phyloP scores from a whole-genome alignment of 208 protist genomes.

The Crithidia expoeki region DNA sequence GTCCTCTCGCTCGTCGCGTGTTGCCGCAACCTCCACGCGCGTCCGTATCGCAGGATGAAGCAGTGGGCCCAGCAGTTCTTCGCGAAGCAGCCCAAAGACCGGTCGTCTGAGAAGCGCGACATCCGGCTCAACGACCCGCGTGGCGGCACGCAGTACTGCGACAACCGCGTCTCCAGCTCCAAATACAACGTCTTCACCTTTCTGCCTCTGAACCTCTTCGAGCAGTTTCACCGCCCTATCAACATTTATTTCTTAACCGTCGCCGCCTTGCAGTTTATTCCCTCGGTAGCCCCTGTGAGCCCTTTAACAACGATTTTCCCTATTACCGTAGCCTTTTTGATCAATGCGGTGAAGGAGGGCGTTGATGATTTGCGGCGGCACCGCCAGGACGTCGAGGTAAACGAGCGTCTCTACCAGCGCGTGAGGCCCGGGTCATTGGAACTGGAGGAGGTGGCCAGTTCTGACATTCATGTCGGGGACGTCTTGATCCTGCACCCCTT shows the following conservation, averaged over 20 bases:
- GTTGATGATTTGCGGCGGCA: slow-evolving; percentile 89
- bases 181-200: slow-evolving; percentile 96
- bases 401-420: slow-evolving; percentile 58
- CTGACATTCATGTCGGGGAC: slow-evolving; percentile 81
- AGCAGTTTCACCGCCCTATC: slow-evolving; percentile 95
- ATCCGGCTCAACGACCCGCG: slow-evolving; percentile 38
- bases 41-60: slow-evolving; percentile 18
- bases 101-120: slow-evolving; percentile 39
- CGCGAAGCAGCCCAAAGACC: slow-evolving; percentile 25
- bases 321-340: slow-evolving; percentile 88
- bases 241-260: slow-evolving; percentile 96
- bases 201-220: slow-evolving; percentile 94
- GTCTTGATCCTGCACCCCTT: slow-evolving; percentile 69
- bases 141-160: slow-evolving; percentile 36
- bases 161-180: slow-evolving; percentile 90
- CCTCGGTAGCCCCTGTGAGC: slow-evolving; percentile 84
- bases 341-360: slow-evolving; percentile 93
- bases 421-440: slow-evolving; percentile 41
- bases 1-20: neutral
- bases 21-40: slow-evolving; percentile 1
- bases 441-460: slow-evolving; percentile 48
- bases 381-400: slow-evolving; percentile 64
- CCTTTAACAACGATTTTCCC: slow-evolving; percentile 89
- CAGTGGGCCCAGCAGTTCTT: slow-evolving; percentile 31
- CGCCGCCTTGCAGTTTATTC: slow-evolving; percentile 86